Conservation (phyloP, 495 filamentous ascomycete species). For the Symbiotaphrina buchneri region DNA sequence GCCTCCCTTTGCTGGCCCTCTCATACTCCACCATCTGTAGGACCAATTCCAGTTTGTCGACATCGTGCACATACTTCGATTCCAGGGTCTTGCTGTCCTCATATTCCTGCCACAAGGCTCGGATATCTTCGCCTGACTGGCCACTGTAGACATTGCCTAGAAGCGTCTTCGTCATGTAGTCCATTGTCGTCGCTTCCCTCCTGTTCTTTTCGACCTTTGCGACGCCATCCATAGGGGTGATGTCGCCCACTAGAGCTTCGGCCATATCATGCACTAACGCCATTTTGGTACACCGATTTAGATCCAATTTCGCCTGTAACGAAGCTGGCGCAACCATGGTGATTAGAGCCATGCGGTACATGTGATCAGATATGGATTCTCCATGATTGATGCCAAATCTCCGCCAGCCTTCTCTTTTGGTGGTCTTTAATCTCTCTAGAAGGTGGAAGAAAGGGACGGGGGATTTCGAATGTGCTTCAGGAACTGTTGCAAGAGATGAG, state of each 20-base stretch:
- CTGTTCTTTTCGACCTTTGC: slow-evolving; percentile 58
- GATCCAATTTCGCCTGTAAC: slow-evolving; percentile 42
- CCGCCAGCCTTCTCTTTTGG: slow-evolving; percentile 86
- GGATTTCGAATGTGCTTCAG: slow-evolving; percentile 35
- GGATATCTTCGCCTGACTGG: slow-evolving; percentile 39
- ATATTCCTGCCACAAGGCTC: slow-evolving; percentile 76
- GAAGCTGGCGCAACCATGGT: slow-evolving; percentile 77
- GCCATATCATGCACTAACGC: slow-evolving; percentile 95
- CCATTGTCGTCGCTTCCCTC: slow-evolving; percentile 73
- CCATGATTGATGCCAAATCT: slow-evolving; percentile 51
- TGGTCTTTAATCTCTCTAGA: slow-evolving; percentile 82
- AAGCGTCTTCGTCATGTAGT: slow-evolving; percentile 51
- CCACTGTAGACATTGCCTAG: slow-evolving; percentile 55
- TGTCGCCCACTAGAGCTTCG: slow-evolving; percentile 81
- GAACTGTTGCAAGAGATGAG: slow-evolving; percentile 10
- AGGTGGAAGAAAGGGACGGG: slow-evolving; percentile 86
- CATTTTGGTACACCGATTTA: slow-evolving; percentile 76
- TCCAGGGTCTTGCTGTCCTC: slow-evolving; percentile 68
- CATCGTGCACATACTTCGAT: slow-evolving; percentile 77
- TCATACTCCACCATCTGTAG: slow-evolving; percentile 97
- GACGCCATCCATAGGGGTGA: slow-evolving; percentile 69
- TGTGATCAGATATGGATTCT: slow-evolving; percentile 92
- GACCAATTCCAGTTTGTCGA: slow-evolving; percentile 89
- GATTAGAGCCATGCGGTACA: slow-evolving; percentile 98
- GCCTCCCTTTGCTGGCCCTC: slow-evolving; percentile 31